Evolutionary conservation across 331 rosid genomes (phyloP), one percentile per base, ranked within the genome.

Genomic region (Quercus phellos): DNA sequence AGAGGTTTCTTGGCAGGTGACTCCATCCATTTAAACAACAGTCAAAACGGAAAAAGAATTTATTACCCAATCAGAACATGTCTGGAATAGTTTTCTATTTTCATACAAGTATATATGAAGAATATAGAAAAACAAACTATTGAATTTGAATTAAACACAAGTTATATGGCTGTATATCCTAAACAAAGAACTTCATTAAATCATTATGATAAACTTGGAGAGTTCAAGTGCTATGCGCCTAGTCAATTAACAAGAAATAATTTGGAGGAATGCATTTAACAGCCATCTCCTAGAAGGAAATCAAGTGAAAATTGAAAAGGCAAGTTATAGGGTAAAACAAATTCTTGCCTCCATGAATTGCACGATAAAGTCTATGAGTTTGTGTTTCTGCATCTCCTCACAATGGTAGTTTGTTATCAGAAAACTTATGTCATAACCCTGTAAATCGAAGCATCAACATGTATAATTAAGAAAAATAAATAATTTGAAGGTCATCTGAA

Each of bases 361-460:
- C 78, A 92, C 97, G 29, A 95, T 92, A 80, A 95, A 95, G 84
- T 95, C 98, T 51, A 95, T 95, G 85, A 95, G 99, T 66, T 91
- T 95, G 32, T 92, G 97, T 85, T 90, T 95, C 84, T 95, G 96
- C 99, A 95, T 88, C 51, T 92, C 98, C 89, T 95, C 99, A 16
- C 94, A 95, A 70, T 95, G 99, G 85, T 90, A 88, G 83, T 92
- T 95, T 79, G 98, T 95, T 81, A 95, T 84, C 42, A 95, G 99
- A 89, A 95, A 95, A 88, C 99, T 95, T 80, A 91, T 90, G 75
- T 95, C 98, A 83, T 95, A 95, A 78, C 99, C 99, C 99, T 92
- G 97, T 66, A 83, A 77, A 60, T 70, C 58, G 70, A 74, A 81
- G 27, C 77, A 63, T 75, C 30, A 42, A 32, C 12, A 16, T 1